Percentiles rank a stretch among this genome's conserved stretches.
Evolutionary conservation across 2,329 filamentous ascomycete genomes (phyloP).

Genomic region (Pyricularia grisea): DNA sequence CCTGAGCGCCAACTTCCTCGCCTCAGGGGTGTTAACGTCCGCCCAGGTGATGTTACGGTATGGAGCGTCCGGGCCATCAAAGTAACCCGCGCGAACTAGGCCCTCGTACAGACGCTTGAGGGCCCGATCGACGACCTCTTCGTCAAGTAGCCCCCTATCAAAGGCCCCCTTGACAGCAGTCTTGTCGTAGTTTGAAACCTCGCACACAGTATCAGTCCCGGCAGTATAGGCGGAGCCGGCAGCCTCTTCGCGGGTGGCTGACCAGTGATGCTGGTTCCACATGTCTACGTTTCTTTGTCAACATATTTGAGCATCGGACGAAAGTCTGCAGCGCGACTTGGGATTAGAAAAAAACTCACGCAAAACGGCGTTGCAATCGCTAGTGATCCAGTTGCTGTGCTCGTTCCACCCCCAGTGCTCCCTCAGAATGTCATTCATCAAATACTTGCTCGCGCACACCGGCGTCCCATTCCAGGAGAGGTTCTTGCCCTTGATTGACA

Average conservation of each 20-base stretch:
- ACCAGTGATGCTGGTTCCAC: not conserved
- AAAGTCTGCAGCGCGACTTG: not conserved
- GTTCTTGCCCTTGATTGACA: slow-evolving; percentile 18
- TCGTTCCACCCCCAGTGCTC: slow-evolving; percentile 56
- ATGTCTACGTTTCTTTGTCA: slow-evolving; percentile 20
- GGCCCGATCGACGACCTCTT: slow-evolving; percentile 35
- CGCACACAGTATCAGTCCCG: slow-evolving; percentile 19
- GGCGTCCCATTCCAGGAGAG: slow-evolving; percentile 40
- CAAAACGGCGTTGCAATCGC: slow-evolving; percentile 55
- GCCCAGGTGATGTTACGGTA: slow-evolving; percentile 44
- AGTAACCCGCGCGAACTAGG: slow-evolving; percentile 47
- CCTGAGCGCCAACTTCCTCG: slow-evolving; percentile 44
- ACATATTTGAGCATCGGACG: slow-evolving; percentile 21
- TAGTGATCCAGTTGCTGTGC: slow-evolving; percentile 52
- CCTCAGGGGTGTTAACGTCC: slow-evolving; percentile 44
- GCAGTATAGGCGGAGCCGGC: not conserved
- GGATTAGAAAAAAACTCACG: not conserved
- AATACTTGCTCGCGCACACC: slow-evolving; percentile 51
- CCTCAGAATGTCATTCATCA: slow-evolving; percentile 53
- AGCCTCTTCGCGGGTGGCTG: slow-evolving; percentile 11
- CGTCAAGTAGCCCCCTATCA: slow-evolving; percentile 28
- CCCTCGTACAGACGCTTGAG: slow-evolving; percentile 42
- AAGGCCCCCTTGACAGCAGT: slow-evolving; percentile 10
- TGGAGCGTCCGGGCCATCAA: slow-evolving; percentile 33
- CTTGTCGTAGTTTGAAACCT: slow-evolving; percentile 6